Conservation (phyloP, 2,329 filamentous ascomycete genomes). For the Venturia oleaginea region DNA sequence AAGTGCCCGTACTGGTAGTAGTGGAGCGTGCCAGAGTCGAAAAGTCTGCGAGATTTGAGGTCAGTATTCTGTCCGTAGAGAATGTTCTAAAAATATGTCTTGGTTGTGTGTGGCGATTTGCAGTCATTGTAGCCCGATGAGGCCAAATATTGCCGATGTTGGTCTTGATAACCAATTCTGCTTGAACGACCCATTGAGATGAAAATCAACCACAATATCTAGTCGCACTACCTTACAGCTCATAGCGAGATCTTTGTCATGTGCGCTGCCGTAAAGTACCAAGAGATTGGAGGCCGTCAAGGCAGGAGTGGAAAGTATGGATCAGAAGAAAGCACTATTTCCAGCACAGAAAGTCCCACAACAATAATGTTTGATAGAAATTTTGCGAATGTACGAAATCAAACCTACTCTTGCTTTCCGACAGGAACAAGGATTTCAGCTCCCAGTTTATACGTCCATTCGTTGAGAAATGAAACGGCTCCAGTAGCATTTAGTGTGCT, state of each 20-base stretch:
- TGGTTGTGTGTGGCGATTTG: no score
- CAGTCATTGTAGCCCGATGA: no score
- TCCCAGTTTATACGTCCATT: slow-evolving; percentile 61
- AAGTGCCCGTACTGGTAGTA: slow-evolving; percentile 64
- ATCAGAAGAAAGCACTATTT: neutral
- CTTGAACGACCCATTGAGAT: no score
- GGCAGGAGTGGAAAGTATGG: no score
- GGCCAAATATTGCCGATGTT: no score
- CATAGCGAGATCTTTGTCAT: no score
- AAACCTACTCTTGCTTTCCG: slow-evolving; percentile 53
- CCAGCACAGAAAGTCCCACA: neutral
- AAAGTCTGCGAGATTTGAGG: slow-evolving; percentile 34
- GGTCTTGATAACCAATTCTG: no score
- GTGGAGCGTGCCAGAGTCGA: slow-evolving; percentile 60
- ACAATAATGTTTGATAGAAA: neutral
- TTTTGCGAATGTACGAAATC: neutral
- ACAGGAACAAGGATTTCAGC: slow-evolving; percentile 63
- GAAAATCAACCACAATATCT: no score
- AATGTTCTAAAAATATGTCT: no score
- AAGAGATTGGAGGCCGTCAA: no score
- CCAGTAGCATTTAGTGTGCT: slow-evolving; percentile 49
- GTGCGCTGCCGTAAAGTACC: no score
- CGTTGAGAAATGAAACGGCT: slow-evolving; percentile 55
- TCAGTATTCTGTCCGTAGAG: neutral
- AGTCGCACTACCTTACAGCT: no score